Percentiles rank a stretch among this genome's conserved stretches.
Evolutionary conservation across 805 yeast genomes (phyloP).

Genomic region (Blastobotrys peoriensis): DNA sequence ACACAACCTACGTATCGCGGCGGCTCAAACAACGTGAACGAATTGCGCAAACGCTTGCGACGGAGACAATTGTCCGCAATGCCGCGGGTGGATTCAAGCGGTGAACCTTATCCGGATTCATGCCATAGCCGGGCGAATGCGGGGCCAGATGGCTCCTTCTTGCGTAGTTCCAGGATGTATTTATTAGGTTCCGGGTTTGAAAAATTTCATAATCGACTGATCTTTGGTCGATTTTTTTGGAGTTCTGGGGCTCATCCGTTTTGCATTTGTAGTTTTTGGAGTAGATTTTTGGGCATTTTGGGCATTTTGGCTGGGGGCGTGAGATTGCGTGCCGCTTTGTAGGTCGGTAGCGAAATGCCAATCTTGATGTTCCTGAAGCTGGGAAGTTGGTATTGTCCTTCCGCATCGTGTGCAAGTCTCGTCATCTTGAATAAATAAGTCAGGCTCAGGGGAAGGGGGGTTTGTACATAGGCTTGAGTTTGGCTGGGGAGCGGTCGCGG

Average conservation of each 20-base stretch:
- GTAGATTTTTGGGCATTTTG: too few relatives aligned
- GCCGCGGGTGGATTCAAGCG: constrained; percentile 15
- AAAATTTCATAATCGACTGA: constrained; percentile 5
- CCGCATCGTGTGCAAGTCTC: constrained; percentile 31
- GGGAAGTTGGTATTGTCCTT: constrained; percentile 11
- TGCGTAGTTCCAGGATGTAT: too few relatives aligned
- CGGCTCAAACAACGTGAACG: constrained; percentile 59
- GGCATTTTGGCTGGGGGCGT: too few relatives aligned
- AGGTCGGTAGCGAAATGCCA: constrained; percentile 36
- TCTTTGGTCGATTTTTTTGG: background rate
- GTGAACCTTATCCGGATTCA: too few relatives aligned
- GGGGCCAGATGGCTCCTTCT: too few relatives aligned
- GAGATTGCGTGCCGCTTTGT: constrained; percentile 11
- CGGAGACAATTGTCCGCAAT: constrained; percentile 36
- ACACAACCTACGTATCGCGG: constrained; percentile 49
- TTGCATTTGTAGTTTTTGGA: too few relatives aligned
- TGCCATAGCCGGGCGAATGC: too few relatives aligned
- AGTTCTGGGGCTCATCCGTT: too few relatives aligned
- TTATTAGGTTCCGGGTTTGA: background rate
- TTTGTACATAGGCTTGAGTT: too few relatives aligned
- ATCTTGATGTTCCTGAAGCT: constrained; percentile 32
- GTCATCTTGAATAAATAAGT: too few relatives aligned
- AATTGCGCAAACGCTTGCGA: constrained; percentile 48
- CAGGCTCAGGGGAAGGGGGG: too few relatives aligned
- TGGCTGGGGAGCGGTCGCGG: too few relatives aligned